Evolutionary conservation across 805 yeast genomes (phyloP), one percentile per base, ranked within the genome.

Genomic region (Starmera caribaea): DNA sequence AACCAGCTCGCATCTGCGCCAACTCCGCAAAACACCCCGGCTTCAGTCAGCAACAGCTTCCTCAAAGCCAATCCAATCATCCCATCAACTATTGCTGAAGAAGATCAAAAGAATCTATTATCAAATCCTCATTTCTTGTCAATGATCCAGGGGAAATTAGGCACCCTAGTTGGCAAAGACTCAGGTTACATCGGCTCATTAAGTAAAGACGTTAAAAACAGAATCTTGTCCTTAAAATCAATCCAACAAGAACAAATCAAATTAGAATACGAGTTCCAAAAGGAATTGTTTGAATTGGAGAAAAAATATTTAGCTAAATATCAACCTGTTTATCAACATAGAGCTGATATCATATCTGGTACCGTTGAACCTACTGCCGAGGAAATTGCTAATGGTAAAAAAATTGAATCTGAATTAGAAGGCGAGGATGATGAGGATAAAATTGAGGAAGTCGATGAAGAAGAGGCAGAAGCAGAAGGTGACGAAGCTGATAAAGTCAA

Each of bases 1-100:
- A 82, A 81, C 57, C 86, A 85, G 58, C 76, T 85, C 48, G 82
- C 90, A 46, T 77, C 79, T 54, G 97, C 98, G 7, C 98, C 98
- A 35, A 92, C 98, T 1, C 98, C 98, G 5, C 98, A 92, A 59
- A 92, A 92, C 71, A 92, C 98, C 1, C 98, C 98, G 13, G 85
- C 97, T 4, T 79, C 90, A 30, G 84, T 81, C 30, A 71, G 86
- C 33, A 79, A 77, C 45, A 80, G 89, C 16, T 84, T 79, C 56
- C 66, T 87, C 59, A 77, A 73, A 57, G 71, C 70, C 38, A 71
- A 76, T 49, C 76, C 75, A 16, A 79, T 80, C 40, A 66, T 79
- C 38, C 78, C 86, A 24, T 62, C 69, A 38, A 86, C 96, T 34
- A 85, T 85, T 55, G 73, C 70, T 47, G 96, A 88, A 58, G 53